phyloP scores from a whole-genome alignment of 2,329 filamentous ascomycete genomes.

The Neofusicoccum kwambonambiense region DNA sequence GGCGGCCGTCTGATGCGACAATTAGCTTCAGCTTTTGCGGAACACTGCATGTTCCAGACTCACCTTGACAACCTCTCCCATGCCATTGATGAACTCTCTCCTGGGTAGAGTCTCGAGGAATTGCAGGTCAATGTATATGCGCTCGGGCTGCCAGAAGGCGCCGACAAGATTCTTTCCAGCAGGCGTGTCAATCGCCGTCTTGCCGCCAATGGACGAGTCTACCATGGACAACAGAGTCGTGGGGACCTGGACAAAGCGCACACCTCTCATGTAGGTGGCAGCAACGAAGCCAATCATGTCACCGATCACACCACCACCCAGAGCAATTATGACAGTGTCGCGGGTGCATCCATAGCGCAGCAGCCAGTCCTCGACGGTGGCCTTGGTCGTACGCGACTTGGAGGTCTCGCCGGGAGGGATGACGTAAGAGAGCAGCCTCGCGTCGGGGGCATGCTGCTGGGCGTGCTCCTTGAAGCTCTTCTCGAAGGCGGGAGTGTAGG shows the following conservation, averaged over 20 bases:
- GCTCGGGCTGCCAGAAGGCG: constrained; percentile 91
- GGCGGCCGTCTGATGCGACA: constrained; percentile 68
- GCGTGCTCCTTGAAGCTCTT: constrained; percentile 58
- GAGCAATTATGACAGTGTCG: constrained; percentile 90
- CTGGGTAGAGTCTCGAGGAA: constrained; percentile 89
- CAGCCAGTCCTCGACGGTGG: constrained; percentile 97
- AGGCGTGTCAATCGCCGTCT: constrained; percentile 96
- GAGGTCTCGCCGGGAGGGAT: constrained; percentile 91
- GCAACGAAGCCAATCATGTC: constrained; percentile 98
- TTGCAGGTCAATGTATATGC: constrained; percentile 89
- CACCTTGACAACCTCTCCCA: constrained; percentile 92
- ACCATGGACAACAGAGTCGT: constrained; percentile 96
- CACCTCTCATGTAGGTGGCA: constrained; percentile 96
- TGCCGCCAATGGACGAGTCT: constrained; percentile 96
- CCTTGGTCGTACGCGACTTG: constrained; percentile 91
- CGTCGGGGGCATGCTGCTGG: constrained; percentile 45
- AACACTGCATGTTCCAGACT: background rate
- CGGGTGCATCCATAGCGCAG: constrained; percentile 86
- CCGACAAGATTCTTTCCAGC: constrained; percentile 95
- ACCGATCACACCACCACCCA: constrained; percentile 94
- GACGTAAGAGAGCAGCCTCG: constrained; percentile 81
- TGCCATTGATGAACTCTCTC: constrained; percentile 95
- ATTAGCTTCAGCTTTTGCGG: constrained; percentile 19
- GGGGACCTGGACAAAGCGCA: constrained; percentile 94
- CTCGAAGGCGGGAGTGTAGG: constrained; percentile 78